Base-by-base conservation (phyloP, 148 eudicot genomes). In the Beta vulgaris region DNA sequence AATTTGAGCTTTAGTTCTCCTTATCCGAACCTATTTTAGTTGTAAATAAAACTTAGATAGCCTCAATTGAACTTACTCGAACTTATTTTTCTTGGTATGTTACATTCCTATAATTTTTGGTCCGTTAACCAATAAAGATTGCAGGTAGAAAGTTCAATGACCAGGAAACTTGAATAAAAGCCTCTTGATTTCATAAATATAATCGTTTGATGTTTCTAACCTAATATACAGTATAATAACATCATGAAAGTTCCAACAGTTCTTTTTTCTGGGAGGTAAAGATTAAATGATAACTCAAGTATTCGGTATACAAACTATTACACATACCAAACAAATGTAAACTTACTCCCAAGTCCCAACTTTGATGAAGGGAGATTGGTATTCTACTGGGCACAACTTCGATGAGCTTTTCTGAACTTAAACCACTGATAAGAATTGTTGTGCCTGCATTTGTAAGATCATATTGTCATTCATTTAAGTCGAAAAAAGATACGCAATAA, bases 301-400 rank as follows among this genome's bases (percentile, higher is more conserved):
- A 35, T 57, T 65, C 63, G n/a, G 28, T 64, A 40, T 59, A 51
- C 65, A 36, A 39, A 69, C 44, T 36, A 39, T 35, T 14, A 66
- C 19, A 1, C 32, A 43, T 36, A 21, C 14, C 32, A 55, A 69
- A 64, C 72, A 64, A 63, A 70, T n/a, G 74, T 37, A 44, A 58
- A 66, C 69, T 71, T 75, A 65, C 72, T 62, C 67, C 79, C 69
- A 72, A 65, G 67, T 62, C 67, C 79, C 69, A 72, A 28, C 44
- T 59, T 23, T 58, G 35, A 28, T 12, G 71, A 57, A 9, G 15
- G 68, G 55, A 67, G 73, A 36, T 36, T 37, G 61, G 65, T 72
- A 39, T 71, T 59, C 65, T 26, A 32, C 37, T 64, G 48, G 23
- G 39, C 67, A 65, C 25, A 37, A 71, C 64, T 68, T 55, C 61